Evolutionary conservation across 495 filamentous ascomycete genomes (phyloP), one percentile per base, ranked within the genome.

Genomic region (Apodospora peruviana): DNA sequence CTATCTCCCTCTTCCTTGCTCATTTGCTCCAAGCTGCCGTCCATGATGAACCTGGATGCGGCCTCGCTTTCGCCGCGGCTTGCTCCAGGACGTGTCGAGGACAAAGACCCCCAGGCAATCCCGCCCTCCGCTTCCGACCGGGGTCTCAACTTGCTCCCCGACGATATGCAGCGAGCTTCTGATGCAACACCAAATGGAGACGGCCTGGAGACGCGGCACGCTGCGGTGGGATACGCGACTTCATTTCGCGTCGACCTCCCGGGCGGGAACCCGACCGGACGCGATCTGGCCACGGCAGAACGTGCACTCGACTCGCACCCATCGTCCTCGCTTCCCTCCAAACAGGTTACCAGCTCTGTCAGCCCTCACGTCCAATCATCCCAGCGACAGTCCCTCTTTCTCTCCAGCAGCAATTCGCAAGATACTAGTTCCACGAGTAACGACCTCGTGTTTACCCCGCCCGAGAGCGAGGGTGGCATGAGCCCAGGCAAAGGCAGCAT

Each of bases 371-470:
- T 50, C 8, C 47, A 45, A 22, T 38, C 58, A 19, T 43, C 47
- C 14, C 53, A 47, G 36, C 57, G 45, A 27, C 58, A 54, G 22
- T 57, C 48, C 9, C 51, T 60, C 22, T 62, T 63, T 23, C 53
- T 62, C 36, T 70, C 67, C 9, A 61, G 65, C 52, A 65, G 62
- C 60, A 63, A 68, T 44, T 74, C 72, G 14, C 72, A 74, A 51
- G 65, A 56, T 23, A 73, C 64, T 21, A 65, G 53, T 53, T 60
- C 62, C 29, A 67, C 70, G 19, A 70, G 68, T 61, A 64, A 68
- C 50, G 67, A 72, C 50, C 63, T 55, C 36, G 59, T 73, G 40
- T 71, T 75, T 57, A 76, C 71, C 57, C 72, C 72, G 43, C 67
- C 70, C 37, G 65, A 60, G 7, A 74, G 69, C 61, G 73, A 74